Conservation (phyloP, 106 monocot genomes). For the Acorus calamus region DNA sequence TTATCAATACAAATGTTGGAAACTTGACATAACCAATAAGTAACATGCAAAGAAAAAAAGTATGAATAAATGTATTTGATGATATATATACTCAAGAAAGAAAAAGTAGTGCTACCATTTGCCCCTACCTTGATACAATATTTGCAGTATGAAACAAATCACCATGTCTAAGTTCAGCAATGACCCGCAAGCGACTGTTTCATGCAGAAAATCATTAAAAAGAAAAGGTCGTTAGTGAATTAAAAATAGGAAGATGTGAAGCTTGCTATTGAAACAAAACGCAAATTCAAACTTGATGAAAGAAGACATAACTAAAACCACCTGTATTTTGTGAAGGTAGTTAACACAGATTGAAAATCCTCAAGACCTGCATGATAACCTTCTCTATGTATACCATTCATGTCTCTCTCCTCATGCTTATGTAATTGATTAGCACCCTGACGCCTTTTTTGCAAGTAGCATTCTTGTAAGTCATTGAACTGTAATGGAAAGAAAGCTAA, state of each 20-base stretch:
- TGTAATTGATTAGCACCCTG: conserved; percentile 28
- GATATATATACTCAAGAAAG: background rate
- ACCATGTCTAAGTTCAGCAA: conserved; percentile 91
- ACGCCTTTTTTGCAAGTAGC: conserved; percentile 84
- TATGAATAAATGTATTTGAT: too few species aligned
- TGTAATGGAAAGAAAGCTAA: conserved; percentile 15
- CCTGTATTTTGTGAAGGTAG: conserved; percentile 97
- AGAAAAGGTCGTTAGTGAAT: background rate
- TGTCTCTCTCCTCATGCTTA: conserved; percentile 53
- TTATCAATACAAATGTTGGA: too few species aligned
- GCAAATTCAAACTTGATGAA: background rate
- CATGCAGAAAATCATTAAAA: background rate
- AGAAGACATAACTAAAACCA: conserved; percentile 3
- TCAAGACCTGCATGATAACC: conserved; percentile 82
- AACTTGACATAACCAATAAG: too few species aligned
- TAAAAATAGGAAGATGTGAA: background rate
- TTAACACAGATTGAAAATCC: conserved; percentile 94
- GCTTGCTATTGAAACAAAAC: too few species aligned
- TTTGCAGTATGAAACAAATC: conserved; percentile 92
- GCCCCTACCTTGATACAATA: conserved; percentile 83
- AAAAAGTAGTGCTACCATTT: background rate
- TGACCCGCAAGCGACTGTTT: conserved; percentile 83
- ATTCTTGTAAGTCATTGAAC: conserved; percentile 97
- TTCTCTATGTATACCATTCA: conserved; percentile 51
- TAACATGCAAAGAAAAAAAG: too few species aligned